These are phyloP conservation scores for Globisporangium abappressorium DNA, from an alignment of 352 stramenopile species.

Conservation along the genomic window DNA sequence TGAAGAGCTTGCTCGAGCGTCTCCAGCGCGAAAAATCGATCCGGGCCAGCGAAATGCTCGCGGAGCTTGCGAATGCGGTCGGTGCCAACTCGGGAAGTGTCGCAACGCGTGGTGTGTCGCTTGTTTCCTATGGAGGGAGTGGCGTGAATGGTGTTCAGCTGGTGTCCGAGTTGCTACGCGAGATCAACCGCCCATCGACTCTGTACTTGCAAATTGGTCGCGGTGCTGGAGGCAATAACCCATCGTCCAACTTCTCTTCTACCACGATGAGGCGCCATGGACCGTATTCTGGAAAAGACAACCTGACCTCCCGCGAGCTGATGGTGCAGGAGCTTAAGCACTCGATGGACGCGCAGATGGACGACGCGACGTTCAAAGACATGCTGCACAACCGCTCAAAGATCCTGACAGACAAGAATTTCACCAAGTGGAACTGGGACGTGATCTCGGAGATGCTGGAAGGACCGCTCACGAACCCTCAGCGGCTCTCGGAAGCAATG, in stretches of 20 bases:
- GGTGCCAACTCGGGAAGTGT: slow-evolving; percentile 73
- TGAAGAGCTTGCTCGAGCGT: slow-evolving; percentile 69
- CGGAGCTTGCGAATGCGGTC: slow-evolving; percentile 75
- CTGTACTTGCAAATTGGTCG: slow-evolving; percentile 30
- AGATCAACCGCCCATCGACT: slow-evolving; percentile 81
- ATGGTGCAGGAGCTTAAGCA: slow-evolving; percentile 87
- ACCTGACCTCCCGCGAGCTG: slow-evolving; percentile 76
- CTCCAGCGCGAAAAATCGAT: slow-evolving; percentile 85
- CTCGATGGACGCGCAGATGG: slow-evolving; percentile 86
- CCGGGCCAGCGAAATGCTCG: slow-evolving; percentile 81
- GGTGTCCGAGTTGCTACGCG: slow-evolving; percentile 79
- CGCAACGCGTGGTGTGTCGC: slow-evolving; percentile 58
- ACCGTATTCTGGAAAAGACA: slow-evolving; percentile 39
- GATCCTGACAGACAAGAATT: slow-evolving; percentile 88
- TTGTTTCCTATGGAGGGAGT: slow-evolving; percentile 79
- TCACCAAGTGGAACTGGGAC: slow-evolving; percentile 91
- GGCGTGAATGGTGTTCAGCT: slow-evolving; percentile 87
- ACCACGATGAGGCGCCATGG: slow-evolving; percentile 14
- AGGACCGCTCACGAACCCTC: slow-evolving; percentile 81
- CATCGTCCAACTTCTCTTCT: slow-evolving; percentile 24
- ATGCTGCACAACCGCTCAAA: slow-evolving; percentile 85
- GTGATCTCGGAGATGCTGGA: slow-evolving; percentile 89
- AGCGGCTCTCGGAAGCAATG: slow-evolving; percentile 86
- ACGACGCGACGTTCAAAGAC: slow-evolving; percentile 87
- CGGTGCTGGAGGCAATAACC: not conserved